Evolutionary conservation across 2,329 filamentous ascomycete species (phyloP).

Genomic region (Botryotinia narcissicola): DNA sequence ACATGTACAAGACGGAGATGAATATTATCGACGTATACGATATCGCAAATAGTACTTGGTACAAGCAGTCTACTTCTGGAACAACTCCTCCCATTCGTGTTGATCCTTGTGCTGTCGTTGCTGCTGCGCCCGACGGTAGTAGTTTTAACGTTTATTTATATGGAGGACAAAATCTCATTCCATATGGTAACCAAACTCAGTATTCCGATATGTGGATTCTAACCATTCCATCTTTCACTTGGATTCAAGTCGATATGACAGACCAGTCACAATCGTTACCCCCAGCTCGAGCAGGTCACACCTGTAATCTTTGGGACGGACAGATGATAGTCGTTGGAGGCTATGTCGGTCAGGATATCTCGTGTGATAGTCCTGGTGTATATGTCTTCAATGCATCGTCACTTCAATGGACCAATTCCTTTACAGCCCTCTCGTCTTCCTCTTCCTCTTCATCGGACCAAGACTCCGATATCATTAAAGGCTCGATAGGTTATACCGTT

Average conservation of each 20-base stretch:
- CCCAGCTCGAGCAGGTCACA: slow-evolving; percentile 63
- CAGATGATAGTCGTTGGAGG: slow-evolving; percentile 71
- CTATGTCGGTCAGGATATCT: slow-evolving; percentile 59
- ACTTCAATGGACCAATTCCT: slow-evolving; percentile 61
- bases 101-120: slow-evolving; percentile 69
- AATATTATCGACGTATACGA: slow-evolving; percentile 75
- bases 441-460: slow-evolving; percentile 35
- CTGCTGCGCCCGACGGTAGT: slow-evolving; percentile 67
- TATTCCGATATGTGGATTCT: slow-evolving; percentile 76
- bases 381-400: slow-evolving; percentile 71
- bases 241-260: slow-evolving; percentile 61
- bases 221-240: slow-evolving; percentile 69
- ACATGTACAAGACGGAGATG: slow-evolving; percentile 52
- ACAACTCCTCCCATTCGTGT: slow-evolving; percentile 62
- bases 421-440: slow-evolving; percentile 53
- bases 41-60: slow-evolving; percentile 68
- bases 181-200: slow-evolving; percentile 54
- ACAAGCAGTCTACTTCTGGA: slow-evolving; percentile 68
- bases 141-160: slow-evolving; percentile 78
- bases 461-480: slow-evolving; percentile 47
- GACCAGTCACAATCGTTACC: slow-evolving; percentile 50
- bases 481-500: slow-evolving; percentile 64
- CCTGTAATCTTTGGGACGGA: slow-evolving; percentile 65
- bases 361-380: slow-evolving; percentile 66
- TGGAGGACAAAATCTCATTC: slow-evolving; percentile 70